Evolutionary conservation across 345 rosid genomes (phyloP), one percentile per base, ranked within the genome.

Genomic region (Melaleuca alternifolia): DNA sequence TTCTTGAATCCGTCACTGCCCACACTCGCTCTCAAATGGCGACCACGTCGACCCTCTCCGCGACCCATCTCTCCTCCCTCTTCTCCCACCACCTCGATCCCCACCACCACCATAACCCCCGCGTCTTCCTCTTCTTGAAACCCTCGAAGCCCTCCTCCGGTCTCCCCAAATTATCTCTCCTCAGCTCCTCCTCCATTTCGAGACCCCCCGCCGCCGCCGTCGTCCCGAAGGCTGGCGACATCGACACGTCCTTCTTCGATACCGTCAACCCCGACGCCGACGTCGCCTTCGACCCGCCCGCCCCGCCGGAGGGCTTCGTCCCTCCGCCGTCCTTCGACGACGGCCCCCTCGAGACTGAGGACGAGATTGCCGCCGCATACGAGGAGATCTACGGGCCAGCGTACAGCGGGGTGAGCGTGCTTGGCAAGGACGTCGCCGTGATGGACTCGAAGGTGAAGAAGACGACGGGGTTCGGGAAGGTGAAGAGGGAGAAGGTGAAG

Each of bases 351-450:
- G 98, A 96, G 88, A 88, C 93, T 3, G 97, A 97, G 75, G 96
- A 92, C 5, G 96, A 96, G 88, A 93, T 93, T 62, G 95, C 95
- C 79, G 89, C 92, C 11, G 98, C 96, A 1, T 96, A 91, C 30
- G 98, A 97, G 88, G 97, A 93, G 89, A 89, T 95, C 2, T 95
- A 95, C 62, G 99, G 98, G 6, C 98, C 97, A 1, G 98, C 95
- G 0, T 94, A 91, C 59, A 94, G 97, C 37, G 99, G 97, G 10
- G 92, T 91, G 79, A 91, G 91, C 16, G 46, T 91, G 50, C 87
- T 94, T 10, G 99, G 97, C 0, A 95, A 94, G 2, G 95, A 95
- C 88, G 62, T 96, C 0, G 83, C 87, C 14, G 96, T 92, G 61
- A 94, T 95, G 98, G 96, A 97, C 85, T 89, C 95, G 3, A 96